phyloP scores from a whole-genome alignment of 306 rosid genomes.

The Vachellia pachyceras region DNA sequence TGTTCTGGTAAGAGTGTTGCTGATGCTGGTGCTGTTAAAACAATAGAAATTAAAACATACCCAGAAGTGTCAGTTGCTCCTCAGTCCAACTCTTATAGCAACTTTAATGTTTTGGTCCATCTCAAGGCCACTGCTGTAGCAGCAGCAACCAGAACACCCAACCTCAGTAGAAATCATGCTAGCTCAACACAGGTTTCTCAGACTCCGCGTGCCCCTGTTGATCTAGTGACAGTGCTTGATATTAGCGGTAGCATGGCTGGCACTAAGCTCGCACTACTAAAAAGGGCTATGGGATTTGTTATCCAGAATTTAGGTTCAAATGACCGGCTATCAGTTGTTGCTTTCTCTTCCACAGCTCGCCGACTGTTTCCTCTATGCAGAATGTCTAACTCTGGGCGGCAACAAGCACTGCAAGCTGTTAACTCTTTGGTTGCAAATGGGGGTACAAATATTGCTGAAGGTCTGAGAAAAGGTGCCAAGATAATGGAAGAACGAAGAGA shows the following conservation, averaged over 20 bases:
- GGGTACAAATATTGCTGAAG: slow-evolving; percentile 97
- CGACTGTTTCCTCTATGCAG: slow-evolving; percentile 84
- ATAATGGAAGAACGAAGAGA: slow-evolving; percentile 91
- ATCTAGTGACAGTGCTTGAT: slow-evolving; percentile 95
- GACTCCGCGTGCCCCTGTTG: slow-evolving; percentile 85
- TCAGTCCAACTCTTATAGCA: slow-evolving; percentile 52
- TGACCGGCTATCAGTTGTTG: slow-evolving; percentile 92
- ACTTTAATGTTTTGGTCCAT: slow-evolving; percentile 80
- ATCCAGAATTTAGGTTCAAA: slow-evolving; percentile 91
- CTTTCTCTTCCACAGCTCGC: slow-evolving; percentile 98
- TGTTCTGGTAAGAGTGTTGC: slow-evolving; percentile 44
- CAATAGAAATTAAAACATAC: slow-evolving; percentile 69
- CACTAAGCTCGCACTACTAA: slow-evolving; percentile 90
- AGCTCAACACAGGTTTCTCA: slow-evolving; percentile 60
- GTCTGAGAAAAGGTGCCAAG: slow-evolving; percentile 91
- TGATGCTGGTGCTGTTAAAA: slow-evolving; percentile 47
- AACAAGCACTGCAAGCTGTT: slow-evolving; percentile 93
- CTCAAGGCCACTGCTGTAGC: slow-evolving; percentile 76
- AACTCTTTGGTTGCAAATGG: slow-evolving; percentile 98
- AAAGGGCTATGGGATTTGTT: slow-evolving; percentile 98
- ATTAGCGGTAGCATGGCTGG: slow-evolving; percentile 99
- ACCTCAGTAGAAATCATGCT: slow-evolving; percentile 53
- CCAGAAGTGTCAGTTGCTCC: slow-evolving; percentile 81
- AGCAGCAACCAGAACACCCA: slow-evolving; percentile 49
- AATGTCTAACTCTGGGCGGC: slow-evolving; percentile 87